phyloP scores from a whole-genome alignment of 345 rosid species.

The Brassica carinata region DNA sequence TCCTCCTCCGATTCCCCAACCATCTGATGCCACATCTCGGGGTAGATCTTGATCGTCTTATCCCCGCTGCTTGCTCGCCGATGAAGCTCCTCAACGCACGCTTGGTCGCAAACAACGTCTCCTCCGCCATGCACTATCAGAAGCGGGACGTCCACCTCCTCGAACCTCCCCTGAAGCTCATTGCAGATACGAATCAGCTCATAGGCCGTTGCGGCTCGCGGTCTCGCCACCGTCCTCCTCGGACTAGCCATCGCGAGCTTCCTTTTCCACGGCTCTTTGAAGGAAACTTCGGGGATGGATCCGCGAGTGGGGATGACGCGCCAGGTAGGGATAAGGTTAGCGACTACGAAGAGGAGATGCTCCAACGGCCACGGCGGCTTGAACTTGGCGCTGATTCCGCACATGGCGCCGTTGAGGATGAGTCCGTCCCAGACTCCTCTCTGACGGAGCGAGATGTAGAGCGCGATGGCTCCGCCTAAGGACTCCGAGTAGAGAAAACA shows the following conservation, averaged over 20 bases:
- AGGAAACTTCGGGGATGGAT: slow-evolving; percentile 62
- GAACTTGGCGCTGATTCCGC: slow-evolving; percentile 88
- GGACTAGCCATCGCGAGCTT: slow-evolving; percentile 76
- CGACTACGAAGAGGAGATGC: slow-evolving; percentile 64
- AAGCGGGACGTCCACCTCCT: slow-evolving; percentile 79
- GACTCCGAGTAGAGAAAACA: slow-evolving; percentile 88
- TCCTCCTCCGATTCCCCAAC: slow-evolving; percentile 40
- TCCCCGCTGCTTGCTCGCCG: slow-evolving; percentile 66
- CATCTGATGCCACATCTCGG: slow-evolving; percentile 80
- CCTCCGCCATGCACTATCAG: slow-evolving; percentile 78
- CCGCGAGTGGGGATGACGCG: slow-evolving; percentile 89
- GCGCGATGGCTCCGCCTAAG: slow-evolving; percentile 86
- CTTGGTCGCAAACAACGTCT: slow-evolving; percentile 75
- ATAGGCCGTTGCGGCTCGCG: slow-evolving; percentile 87
- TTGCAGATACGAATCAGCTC: slow-evolving; percentile 73
- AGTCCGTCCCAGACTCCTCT: slow-evolving; percentile 77
- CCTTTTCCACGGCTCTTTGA: slow-evolving; percentile 86
- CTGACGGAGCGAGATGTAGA: slow-evolving; percentile 76
- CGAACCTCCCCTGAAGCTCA: slow-evolving; percentile 78
- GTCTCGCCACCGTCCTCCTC: slow-evolving; percentile 58
- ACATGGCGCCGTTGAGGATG: slow-evolving; percentile 90
- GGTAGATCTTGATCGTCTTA: slow-evolving; percentile 66
- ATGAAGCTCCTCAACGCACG: slow-evolving; percentile 76
- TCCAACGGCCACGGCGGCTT: slow-evolving; percentile 98
- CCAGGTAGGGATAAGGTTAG: slow-evolving; percentile 84